These are phyloP conservation scores for Chlamydomonas asymmetrica DNA, from an alignment of 139 green algal species.

Conservation along the genomic window DNA sequence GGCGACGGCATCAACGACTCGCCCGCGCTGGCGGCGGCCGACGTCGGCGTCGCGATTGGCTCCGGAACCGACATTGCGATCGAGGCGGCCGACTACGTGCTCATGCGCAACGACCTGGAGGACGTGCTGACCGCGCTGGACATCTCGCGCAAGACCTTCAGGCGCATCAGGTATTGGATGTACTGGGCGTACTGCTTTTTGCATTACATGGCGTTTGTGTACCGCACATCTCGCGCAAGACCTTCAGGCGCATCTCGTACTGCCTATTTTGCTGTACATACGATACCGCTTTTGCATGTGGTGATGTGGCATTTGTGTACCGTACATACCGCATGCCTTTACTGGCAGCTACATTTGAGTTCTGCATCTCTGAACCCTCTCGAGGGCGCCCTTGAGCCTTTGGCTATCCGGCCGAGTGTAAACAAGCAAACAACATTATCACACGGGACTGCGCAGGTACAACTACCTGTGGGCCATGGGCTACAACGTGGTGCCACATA, in stretches of 20 bases:
- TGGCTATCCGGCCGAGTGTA: too few relatives aligned
- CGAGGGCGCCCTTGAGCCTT: too few relatives aligned
- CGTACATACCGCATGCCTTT: neutral
- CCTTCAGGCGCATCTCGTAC: conserved; percentile 78
- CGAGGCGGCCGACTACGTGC: conserved; percentile 87
- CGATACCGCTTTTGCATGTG: neutral
- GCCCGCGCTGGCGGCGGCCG: conserved; percentile 90
- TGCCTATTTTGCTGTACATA: neutral
- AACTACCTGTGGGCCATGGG: conserved; percentile 96
- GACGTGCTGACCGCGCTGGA: conserved; percentile 90
- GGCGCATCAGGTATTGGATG: conserved; percentile 83
- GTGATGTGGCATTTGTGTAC: neutral
- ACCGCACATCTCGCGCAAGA: conserved; percentile 74
- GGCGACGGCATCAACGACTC: conserved; percentile 98
- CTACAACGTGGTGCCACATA: conserved; percentile 74
- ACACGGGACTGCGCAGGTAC: conserved; percentile 11
- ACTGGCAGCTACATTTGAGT: neutral
- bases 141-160: conserved; percentile 80
- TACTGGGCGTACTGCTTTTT: neutral
- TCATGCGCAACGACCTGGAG: conserved; percentile 90
- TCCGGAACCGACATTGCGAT: conserved; percentile 75
- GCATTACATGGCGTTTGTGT: neutral
- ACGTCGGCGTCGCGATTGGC: conserved; percentile 95
- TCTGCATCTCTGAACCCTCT: neutral
- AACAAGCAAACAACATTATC: neutral